Evolutionary conservation across 2,329 filamentous ascomycete species (phyloP).

Genomic region (Talaromyces marneffei): DNA sequence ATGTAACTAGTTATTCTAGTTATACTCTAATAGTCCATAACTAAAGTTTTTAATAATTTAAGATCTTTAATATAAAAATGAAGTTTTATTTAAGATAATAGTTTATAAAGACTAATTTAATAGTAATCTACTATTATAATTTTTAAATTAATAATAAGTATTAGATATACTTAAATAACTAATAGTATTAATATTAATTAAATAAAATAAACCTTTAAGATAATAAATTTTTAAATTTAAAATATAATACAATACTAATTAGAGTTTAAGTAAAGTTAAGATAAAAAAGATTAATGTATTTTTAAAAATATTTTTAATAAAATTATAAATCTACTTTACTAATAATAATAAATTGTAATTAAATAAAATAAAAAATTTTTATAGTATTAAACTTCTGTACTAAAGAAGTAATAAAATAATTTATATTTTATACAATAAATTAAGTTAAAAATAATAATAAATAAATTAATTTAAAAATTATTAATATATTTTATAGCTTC

Average conservation of each 20-base stretch:
- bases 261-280: too few species aligned
- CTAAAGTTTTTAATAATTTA: too few species aligned
- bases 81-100: too few species aligned
- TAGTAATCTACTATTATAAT: too few species aligned
- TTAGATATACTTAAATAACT: too few species aligned
- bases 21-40: too few species aligned
- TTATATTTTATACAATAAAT: neutral
- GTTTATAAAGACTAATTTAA: too few species aligned
- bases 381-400: neutral
- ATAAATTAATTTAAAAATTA: neutral
- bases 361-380: neutral
- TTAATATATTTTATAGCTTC: neutral
- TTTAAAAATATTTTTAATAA: neutral
- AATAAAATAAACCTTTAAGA: neutral
- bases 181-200: neutral
- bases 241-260: neutral
- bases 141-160: too few species aligned
- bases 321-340: neutral
- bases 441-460: neutral
- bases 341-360: neutral
- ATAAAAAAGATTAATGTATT: too few species aligned
- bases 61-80: too few species aligned
- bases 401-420: neutral
- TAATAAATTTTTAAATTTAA: neutral
- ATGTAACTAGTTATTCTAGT: too few species aligned